phyloP scores from a whole-genome alignment of 225 moss, liverwort and hornwort species.

The Pseudoscleropodium purum region DNA sequence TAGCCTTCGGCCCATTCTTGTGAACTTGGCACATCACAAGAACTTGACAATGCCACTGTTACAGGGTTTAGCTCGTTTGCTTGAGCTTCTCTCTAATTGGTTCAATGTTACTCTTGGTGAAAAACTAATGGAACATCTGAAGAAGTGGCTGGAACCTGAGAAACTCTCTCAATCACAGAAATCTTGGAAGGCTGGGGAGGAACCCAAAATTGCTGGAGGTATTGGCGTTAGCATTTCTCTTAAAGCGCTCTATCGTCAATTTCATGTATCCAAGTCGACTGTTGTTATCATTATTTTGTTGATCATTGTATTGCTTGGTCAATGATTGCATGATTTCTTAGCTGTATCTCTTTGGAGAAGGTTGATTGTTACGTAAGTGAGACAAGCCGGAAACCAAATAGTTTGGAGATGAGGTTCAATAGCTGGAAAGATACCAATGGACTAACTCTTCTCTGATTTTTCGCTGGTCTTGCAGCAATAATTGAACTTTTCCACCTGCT shows the following conservation, averaged over 20 bases:
- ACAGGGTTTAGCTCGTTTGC: slow-evolving; percentile 90
- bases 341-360: neutral
- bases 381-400: neutral
- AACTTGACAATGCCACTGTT: slow-evolving; percentile 99
- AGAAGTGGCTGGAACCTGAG: slow-evolving; percentile 99
- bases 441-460: neutral
- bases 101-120: slow-evolving; percentile 99
- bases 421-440: neutral
- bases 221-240: neutral
- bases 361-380: neutral
- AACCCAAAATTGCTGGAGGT: slow-evolving; percentile 99
- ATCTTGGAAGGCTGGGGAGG: slow-evolving; percentile 98
- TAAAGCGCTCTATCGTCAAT: neutral
- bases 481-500: slow-evolving; percentile 98
- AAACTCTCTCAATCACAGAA: slow-evolving; percentile 86
- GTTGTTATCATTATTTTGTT: neutral
- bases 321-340: neutral
- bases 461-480: slow-evolving; percentile 65
- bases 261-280: neutral
- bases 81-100: slow-evolving; percentile 98
- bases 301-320: neutral
- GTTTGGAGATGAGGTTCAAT: neutral
- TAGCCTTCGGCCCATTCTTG: slow-evolving; percentile 96
- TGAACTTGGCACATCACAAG: slow-evolving; percentile 96
- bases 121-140: slow-evolving; percentile 97